Evolutionary conservation across 177 flowering plant genomes (phyloP).

Genomic region (Vitis hybrid): DNA sequence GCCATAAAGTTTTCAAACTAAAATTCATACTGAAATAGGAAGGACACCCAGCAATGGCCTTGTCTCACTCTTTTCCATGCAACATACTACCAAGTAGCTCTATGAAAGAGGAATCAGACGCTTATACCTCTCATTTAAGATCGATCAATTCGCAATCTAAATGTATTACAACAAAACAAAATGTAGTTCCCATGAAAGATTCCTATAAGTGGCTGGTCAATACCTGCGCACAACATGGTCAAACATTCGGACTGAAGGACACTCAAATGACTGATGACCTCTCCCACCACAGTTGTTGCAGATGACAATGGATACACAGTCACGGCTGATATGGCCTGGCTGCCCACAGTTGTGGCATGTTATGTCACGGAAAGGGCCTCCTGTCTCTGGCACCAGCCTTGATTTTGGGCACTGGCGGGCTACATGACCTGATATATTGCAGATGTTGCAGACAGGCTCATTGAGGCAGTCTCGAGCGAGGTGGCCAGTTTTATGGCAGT

Average conservation of each 20-base stretch:
- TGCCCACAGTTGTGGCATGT: conserved; percentile 19
- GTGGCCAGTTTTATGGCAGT: conserved; percentile 33
- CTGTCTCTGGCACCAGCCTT: conserved; percentile 4
- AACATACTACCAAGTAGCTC: no score
- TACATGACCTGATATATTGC: conserved; percentile 30
- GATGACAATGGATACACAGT: conserved; percentile 20
- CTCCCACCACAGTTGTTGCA: conserved; percentile 31
- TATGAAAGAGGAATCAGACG: no score
- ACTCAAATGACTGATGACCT: conserved; percentile 19
- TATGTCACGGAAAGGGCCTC: conserved; percentile 19
- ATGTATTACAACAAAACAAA: neutral
- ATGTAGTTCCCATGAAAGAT: neutral
- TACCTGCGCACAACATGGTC: conserved; percentile 14
- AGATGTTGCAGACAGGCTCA: conserved; percentile 32
- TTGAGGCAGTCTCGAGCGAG: conserved; percentile 32
- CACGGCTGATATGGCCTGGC: conserved; percentile 23
- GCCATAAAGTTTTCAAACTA: no score
- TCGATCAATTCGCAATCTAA: no score
- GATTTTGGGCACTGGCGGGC: conserved; percentile 23
- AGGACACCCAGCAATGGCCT: no score
- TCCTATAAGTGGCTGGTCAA: neutral
- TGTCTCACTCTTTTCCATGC: no score
- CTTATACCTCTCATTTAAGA: no score
- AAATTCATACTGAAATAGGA: no score
- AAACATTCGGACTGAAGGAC: conserved; percentile 21